Percentiles rank a stretch among this genome's conserved stretches.
These are phyloP conservation scores for Kwoniella sp. DNA, from an alignment of 768 basidiomycete genomes.

Conservation along the genomic window DNA sequence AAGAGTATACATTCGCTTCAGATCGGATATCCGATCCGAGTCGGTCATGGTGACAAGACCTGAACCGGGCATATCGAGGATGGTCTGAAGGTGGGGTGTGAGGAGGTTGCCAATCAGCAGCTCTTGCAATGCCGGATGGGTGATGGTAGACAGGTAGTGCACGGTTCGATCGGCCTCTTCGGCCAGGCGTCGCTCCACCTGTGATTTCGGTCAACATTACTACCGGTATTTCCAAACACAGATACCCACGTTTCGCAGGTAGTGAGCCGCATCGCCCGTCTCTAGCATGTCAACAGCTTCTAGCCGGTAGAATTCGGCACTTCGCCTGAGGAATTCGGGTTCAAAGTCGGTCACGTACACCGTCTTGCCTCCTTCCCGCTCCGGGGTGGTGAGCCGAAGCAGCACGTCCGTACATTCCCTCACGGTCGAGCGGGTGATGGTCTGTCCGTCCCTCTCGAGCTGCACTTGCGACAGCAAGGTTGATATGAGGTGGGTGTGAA, in stretches of 20 bases:
- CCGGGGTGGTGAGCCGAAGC: conserved; percentile 57
- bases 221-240: neutral
- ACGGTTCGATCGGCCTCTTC: conserved; percentile 79
- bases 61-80: conserved; percentile 74
- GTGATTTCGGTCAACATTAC: conserved; percentile 56
- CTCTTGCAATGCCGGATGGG: conserved; percentile 62
- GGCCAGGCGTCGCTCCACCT: conserved; percentile 76
- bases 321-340: conserved; percentile 71
- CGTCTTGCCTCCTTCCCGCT: conserved; percentile 50
- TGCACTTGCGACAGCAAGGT: conserved; percentile 83
- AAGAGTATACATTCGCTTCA: conserved; percentile 72
- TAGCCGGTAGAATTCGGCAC: conserved; percentile 67
- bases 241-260: conserved; percentile 63
- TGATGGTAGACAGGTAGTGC: conserved; percentile 77
- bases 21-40: conserved; percentile 66
- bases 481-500: conserved; percentile 72
- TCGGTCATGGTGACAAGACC: conserved; percentile 87
- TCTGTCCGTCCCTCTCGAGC: conserved; percentile 84
- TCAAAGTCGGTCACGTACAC: conserved; percentile 83
- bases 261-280: conserved; percentile 74
- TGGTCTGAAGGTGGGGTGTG: conserved; percentile 65
- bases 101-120: conserved; percentile 76
- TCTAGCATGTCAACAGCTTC: conserved; percentile 70
- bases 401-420: conserved; percentile 85
- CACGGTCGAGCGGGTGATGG: conserved; percentile 84